A percentile compares a stretch with the other conserved stretches of the same genome.
phyloP scores from a whole-genome alignment of 176 grass and related monocot species.

The Tillandsia fasciculata region DNA sequence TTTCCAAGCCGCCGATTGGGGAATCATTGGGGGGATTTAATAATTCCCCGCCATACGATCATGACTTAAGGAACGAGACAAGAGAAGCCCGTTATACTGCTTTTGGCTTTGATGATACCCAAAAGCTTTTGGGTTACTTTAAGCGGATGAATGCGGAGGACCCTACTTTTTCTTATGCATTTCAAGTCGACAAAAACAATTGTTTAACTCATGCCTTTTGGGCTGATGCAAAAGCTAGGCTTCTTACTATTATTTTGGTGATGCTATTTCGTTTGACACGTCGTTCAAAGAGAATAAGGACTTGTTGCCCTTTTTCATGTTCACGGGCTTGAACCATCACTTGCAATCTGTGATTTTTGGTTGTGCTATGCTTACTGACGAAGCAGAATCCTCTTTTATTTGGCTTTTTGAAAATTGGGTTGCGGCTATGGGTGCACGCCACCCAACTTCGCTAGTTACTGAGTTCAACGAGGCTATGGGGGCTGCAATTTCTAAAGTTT shows the following conservation, averaged over 20 bases:
- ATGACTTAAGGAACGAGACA: slow-evolving; percentile 15
- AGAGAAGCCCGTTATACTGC: slow-evolving; percentile 1
- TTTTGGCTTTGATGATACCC: slow-evolving; percentile 30
- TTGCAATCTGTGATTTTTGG: slow-evolving; percentile 75
- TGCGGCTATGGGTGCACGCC: slow-evolving; percentile 50
- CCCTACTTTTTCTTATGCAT: slow-evolving; percentile 63
- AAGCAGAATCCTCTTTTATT: slow-evolving; percentile 65
- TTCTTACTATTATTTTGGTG: slow-evolving; percentile 61
- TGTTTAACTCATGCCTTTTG: slow-evolving; percentile 80
- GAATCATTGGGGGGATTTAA: slow-evolving; percentile 19
- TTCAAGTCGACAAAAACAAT: slow-evolving; percentile 70
- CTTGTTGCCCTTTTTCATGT: slow-evolving; percentile 78
- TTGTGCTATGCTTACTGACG: slow-evolving; percentile 72
- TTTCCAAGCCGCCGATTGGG: slow-evolving; percentile 14
- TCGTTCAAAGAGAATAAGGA: slow-evolving; percentile 87
- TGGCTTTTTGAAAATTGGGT: slow-evolving; percentile 93
- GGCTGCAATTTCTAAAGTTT: slow-evolving; percentile 59
- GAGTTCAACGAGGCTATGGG: slow-evolving; percentile 76
- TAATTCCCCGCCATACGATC: slow-evolving; percentile 16
- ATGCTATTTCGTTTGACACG: slow-evolving; percentile 75
- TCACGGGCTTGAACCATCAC: slow-evolving; percentile 89
- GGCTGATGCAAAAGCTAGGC: slow-evolving; percentile 63
- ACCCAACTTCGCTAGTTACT: slow-evolving; percentile 57
- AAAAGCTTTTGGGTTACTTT: slow-evolving; percentile 69
- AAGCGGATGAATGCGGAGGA: slow-evolving; percentile 55